Conservation (phyloP, 169 alveolate species). For the Plasmodium gallinaceum region DNA sequence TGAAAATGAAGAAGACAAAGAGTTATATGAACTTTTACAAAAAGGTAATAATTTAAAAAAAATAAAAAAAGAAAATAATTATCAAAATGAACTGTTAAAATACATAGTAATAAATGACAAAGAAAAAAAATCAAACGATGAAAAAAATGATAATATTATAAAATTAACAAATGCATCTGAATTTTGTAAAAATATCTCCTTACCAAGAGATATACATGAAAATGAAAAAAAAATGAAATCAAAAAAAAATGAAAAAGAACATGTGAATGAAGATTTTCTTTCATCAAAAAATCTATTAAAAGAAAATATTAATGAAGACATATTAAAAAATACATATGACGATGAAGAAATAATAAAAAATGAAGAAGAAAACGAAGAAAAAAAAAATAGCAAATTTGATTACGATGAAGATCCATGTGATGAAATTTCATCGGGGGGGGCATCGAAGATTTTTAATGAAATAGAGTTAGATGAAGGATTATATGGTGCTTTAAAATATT, state of each 20-base stretch:
- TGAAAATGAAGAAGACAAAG: slow-evolving; percentile 66
- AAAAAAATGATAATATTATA: slow-evolving; percentile 16
- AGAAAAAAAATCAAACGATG: slow-evolving; percentile 18
- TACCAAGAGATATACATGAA: slow-evolving; percentile 47
- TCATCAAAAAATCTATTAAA: neutral
- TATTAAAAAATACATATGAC: slow-evolving; percentile 8
- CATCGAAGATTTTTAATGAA: slow-evolving; percentile 76
- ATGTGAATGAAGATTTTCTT: neutral
- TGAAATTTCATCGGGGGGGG: slow-evolving; percentile 41
- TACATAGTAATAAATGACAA: slow-evolving; percentile 49
- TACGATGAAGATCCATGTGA: neutral
- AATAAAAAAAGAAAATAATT: slow-evolving; percentile 48
- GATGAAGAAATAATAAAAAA: slow-evolving; percentile 4
- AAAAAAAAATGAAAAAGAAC: slow-evolving; percentile 10
- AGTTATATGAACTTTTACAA: slow-evolving; percentile 57
- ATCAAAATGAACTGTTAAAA: slow-evolving; percentile 61
- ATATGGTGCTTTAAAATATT: slow-evolving; percentile 83
- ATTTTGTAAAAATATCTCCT: slow-evolving; percentile 58
- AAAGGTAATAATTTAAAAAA: slow-evolving; percentile 46
- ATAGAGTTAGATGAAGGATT: slow-evolving; percentile 81
- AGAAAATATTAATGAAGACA: slow-evolving; percentile 13
- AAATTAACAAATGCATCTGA: slow-evolving; percentile 69
- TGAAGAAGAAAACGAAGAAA: neutral
- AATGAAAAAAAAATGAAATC: slow-evolving; percentile 11
- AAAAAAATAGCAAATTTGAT: slow-evolving; percentile 1